These are phyloP conservation scores for Multifurca ochricompacta DNA, from an alignment of 768 basidiomycete genomes.

Conservation along the genomic window DNA sequence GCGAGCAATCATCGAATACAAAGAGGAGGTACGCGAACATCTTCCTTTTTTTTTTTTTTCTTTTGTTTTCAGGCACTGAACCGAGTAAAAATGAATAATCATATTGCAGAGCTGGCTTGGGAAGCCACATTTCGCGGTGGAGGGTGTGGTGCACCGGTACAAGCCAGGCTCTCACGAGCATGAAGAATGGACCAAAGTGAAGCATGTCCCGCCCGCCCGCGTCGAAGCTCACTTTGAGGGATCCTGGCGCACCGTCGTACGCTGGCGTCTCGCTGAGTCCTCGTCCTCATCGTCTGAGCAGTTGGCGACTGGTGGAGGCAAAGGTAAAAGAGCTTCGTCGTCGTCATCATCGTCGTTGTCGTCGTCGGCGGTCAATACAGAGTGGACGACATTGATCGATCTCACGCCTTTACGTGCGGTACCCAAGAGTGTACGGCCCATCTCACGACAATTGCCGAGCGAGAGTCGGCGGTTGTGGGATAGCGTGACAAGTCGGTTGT, in stretches of 20 bases:
- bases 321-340: not conserved
- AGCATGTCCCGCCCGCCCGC: slow-evolving; percentile 76
- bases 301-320: too few relatives aligned
- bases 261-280: slow-evolving; percentile 53
- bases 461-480: slow-evolving; percentile 92
- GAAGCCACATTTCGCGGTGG: slow-evolving; percentile 72
- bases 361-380: slow-evolving; percentile 26
- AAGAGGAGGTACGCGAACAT: slow-evolving; percentile 86
- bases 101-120: slow-evolving; percentile 74
- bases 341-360: not conserved
- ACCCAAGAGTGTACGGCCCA: slow-evolving; percentile 78
- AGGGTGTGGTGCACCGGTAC: slow-evolving; percentile 86
- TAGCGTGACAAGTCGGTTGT: slow-evolving; percentile 61
- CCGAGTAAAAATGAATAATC: not conserved
- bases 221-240: slow-evolving; percentile 83
- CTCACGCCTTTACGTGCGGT: slow-evolving; percentile 59
- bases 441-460: slow-evolving; percentile 65
- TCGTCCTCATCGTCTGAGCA: too few relatives aligned
- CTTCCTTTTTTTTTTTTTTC: not conserved
- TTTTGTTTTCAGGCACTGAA: too few relatives aligned
- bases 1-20: slow-evolving; percentile 85
- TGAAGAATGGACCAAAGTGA: slow-evolving; percentile 75
- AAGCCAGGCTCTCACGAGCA: slow-evolving; percentile 52
- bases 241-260: slow-evolving; percentile 75
- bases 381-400: slow-evolving; percentile 68